Conservation (phyloP, 345 rosid species). For the Physaria fendleri region DNA sequence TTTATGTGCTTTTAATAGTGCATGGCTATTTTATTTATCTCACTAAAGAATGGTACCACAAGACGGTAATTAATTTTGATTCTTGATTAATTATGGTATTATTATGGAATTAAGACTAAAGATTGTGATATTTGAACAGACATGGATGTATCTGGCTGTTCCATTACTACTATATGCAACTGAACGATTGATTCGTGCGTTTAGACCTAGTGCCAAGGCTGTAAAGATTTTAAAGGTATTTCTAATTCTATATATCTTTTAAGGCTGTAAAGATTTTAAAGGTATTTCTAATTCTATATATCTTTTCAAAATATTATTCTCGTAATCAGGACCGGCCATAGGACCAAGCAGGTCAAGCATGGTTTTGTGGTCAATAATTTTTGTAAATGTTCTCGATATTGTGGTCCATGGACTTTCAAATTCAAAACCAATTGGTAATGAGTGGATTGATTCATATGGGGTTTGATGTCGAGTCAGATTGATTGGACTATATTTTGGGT, state of each 20-base stretch:
- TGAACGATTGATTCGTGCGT: slow-evolving; percentile 56
- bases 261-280: slow-evolving; percentile 55
- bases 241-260: too few relatives aligned
- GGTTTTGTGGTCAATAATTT: too few relatives aligned
- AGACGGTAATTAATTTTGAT: slow-evolving; percentile 41
- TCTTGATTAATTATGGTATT: not conserved
- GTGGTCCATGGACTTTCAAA: too few relatives aligned
- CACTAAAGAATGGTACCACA: slow-evolving; percentile 65
- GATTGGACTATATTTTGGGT: too few relatives aligned
- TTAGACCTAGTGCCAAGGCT: slow-evolving; percentile 55
- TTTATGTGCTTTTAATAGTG: slow-evolving; percentile 58
- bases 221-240: slow-evolving; percentile 64
- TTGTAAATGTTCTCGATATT: too few relatives aligned
- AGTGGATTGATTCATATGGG: too few relatives aligned
- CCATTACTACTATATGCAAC: slow-evolving; percentile 50
- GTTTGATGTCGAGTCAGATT: too few relatives aligned
- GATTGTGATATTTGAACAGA: slow-evolving; percentile 31
- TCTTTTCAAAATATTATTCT: not conserved
- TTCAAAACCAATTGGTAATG: too few relatives aligned
- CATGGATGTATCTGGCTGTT: slow-evolving; percentile 85
- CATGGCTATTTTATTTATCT: slow-evolving; percentile 62
- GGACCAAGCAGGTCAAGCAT: too few relatives aligned
- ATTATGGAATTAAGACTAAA: not conserved
- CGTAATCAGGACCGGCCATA: too few relatives aligned
- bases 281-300: slow-evolving; percentile 44